Conservation (phyloP, 2,329 filamentous ascomycete species). For the Aspergillus neotritici region DNA sequence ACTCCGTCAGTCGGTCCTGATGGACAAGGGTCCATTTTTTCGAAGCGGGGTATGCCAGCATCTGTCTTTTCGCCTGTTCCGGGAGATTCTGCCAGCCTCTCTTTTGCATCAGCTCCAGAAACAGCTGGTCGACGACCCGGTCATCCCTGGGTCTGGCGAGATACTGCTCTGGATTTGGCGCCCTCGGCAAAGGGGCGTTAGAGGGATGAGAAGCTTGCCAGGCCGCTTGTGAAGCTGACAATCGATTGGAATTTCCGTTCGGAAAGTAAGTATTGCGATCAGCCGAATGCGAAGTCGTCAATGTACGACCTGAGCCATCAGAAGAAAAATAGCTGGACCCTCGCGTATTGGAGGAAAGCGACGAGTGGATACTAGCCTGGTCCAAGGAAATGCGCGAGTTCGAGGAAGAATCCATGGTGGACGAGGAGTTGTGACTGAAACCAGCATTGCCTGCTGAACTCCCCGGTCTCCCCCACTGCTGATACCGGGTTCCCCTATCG, state of each 20-base stretch:
- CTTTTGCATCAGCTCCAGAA: slow-evolving; percentile 91
- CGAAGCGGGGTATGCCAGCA: slow-evolving; percentile 86
- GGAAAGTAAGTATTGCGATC: slow-evolving; percentile 29
- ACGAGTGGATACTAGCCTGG: slow-evolving; percentile 60
- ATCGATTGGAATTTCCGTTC: slow-evolving; percentile 22
- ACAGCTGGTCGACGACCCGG: slow-evolving; percentile 81
- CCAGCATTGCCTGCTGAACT: slow-evolving; percentile 52
- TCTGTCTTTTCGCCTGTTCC: slow-evolving; percentile 88
- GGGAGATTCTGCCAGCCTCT: slow-evolving; percentile 95
- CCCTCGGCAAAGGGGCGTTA: slow-evolving; percentile 21
- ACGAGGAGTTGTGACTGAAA: slow-evolving; percentile 56
- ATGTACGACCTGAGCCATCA: slow-evolving; percentile 45
- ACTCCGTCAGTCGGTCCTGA: slow-evolving; percentile 88
- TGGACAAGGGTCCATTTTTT: slow-evolving; percentile 98
- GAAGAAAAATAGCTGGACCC: slow-evolving; percentile 53
- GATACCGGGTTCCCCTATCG: slow-evolving; percentile 63
- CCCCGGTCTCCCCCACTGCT: slow-evolving; percentile 66
- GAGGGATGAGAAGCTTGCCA: slow-evolving; percentile 23
- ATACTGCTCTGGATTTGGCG: slow-evolving; percentile 31
- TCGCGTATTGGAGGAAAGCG: slow-evolving; percentile 54
- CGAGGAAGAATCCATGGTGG: slow-evolving; percentile 47
- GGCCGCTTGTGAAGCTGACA: slow-evolving; percentile 26
- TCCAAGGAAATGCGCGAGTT: slow-evolving; percentile 57
- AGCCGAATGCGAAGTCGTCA: slow-evolving; percentile 33
- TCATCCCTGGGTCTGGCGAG: slow-evolving; percentile 50